phyloP scores from a whole-genome alignment of 306 rosid genomes.

The Elaeagnus macrophylla region DNA sequence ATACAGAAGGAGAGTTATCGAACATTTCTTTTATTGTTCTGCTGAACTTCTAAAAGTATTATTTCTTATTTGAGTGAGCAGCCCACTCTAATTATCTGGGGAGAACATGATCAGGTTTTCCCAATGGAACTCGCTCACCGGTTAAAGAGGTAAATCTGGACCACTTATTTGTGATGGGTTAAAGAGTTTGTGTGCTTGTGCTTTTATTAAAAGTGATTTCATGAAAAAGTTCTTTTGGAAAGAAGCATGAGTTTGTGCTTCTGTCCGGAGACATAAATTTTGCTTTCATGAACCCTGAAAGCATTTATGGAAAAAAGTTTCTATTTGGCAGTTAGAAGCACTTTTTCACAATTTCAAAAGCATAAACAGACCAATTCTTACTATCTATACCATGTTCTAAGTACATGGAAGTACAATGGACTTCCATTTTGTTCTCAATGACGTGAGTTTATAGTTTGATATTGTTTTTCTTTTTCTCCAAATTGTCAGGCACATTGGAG shows the following conservation, averaged over 20 bases:
- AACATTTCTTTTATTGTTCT: slow-evolving; percentile 2
- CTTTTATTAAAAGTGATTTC: too few relatives aligned
- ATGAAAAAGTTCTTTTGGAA: too few relatives aligned
- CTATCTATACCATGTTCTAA: too few relatives aligned
- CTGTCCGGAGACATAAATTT: too few relatives aligned
- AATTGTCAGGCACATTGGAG: slow-evolving; percentile 58
- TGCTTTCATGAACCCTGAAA: too few relatives aligned
- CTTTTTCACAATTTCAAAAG: too few relatives aligned
- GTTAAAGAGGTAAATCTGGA: slow-evolving; percentile 41
- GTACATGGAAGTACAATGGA: neutral
- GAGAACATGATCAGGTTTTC: slow-evolving; percentile 70
- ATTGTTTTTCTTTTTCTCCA: neutral
- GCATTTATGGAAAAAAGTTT: too few relatives aligned
- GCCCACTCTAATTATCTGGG: slow-evolving; percentile 82
- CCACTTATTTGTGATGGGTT: too few relatives aligned
- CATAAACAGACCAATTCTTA: too few relatives aligned
- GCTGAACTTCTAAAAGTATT: slow-evolving; percentile 4
- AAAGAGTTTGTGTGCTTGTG: neutral
- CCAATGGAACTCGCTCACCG: slow-evolving; percentile 84
- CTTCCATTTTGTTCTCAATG: neutral
- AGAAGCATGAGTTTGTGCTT: too few relatives aligned
- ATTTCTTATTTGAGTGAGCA: slow-evolving; percentile 29
- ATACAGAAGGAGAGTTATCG: neutral
- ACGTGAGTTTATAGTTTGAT: neutral
- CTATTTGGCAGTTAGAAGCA: too few relatives aligned